A percentile compares a stretch with the other conserved stretches of the same genome.
These are phyloP conservation scores for Russula olivacea DNA, from an alignment of 768 basidiomycete genomes.

Conservation along the genomic window DNA sequence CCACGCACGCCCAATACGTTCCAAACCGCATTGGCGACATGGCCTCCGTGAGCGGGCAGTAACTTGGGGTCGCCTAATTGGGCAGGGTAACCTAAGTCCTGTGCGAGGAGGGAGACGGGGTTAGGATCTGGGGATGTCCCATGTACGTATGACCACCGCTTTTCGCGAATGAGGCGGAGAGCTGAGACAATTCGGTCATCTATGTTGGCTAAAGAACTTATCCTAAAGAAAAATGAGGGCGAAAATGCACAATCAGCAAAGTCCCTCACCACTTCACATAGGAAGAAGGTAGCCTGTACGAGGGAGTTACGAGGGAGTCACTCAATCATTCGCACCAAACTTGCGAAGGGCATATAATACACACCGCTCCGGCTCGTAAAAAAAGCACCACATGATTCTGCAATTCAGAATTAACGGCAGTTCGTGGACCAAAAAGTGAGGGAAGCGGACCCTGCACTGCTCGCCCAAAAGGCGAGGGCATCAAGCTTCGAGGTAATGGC, in stretches of 20 bases:
- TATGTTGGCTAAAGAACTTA: constrained; percentile 59
- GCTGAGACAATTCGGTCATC: constrained; percentile 53
- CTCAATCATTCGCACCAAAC: background rate
- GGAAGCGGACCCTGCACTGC: constrained; percentile 58
- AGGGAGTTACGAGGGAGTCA: no score
- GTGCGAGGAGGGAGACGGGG: constrained; percentile 43
- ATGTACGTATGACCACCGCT: constrained; percentile 54
- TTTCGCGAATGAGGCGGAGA: constrained; percentile 48
- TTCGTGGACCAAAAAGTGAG: background rate
- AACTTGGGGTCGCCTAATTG: constrained; percentile 57
- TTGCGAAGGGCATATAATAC: background rate
- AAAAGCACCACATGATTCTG: constrained; percentile 89
- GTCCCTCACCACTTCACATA: constrained; percentile 58
- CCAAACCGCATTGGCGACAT: constrained; percentile 49
- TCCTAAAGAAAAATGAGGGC: constrained; percentile 38
- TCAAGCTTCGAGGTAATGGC: constrained; percentile 48
- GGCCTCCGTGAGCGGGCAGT: constrained; percentile 60
- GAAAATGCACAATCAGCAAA: background rate
- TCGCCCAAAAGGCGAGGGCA: constrained; percentile 69
- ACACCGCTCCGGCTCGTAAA: constrained; percentile 68
- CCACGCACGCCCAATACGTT: constrained; percentile 46
- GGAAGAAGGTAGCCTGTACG: constrained; percentile 48
- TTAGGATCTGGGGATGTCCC: constrained; percentile 38
- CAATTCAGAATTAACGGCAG: background rate
- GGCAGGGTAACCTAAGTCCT: constrained; percentile 51